Evolutionary conservation across 108 stramenopile genomes (phyloP), one percentile per base, ranked within the genome.

Genomic region (Fragilaria crotonensis): DNA sequence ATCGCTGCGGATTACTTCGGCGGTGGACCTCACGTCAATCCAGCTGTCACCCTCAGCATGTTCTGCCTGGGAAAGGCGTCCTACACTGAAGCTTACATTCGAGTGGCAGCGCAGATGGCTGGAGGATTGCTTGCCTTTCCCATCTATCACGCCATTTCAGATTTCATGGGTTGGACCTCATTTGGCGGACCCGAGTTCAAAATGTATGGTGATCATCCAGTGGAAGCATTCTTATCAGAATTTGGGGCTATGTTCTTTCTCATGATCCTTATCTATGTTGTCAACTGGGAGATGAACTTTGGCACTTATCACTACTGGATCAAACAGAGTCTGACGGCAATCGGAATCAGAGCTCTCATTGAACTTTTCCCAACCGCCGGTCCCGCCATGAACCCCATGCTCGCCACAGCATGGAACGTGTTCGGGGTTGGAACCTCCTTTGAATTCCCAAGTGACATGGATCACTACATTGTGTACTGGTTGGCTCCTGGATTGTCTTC

Each of bases 311-410:
- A 88, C 59, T 94, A 90, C 68, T 74, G 78, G 68, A 88, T 94
- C 70, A 90, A 94, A 76, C 89, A 90, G 60, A 66, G 72, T 21
- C 69, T 94, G 47, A 94, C 93, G 7, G 89, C 89, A 17, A 28
- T 87, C 18, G 84, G 79, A 36, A 90, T 94, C 67, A 82, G 93
- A 5, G 79, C 75, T 48, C 72, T 94, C 14, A 94, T 94, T 68
- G 75, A 90, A 63, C 54, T 78, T 17, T 94, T 90, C 63, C 87
- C 87, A 19, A 64, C 60, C 18, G 81, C 85, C 4, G 93, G 93
- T n/a, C 93, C 93, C 5, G 82, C 89, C 32, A 90, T 94, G 58
- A 94, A 94, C 62, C 93, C 93, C 41, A 90, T 90, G 89, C 70
- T 94, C 32, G 93, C 78, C 29, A 90, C 93, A 20, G 66, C 67